Evolutionary conservation across 164 flowering plant species (phyloP).

Genomic region (Macadamia integrifolia): DNA sequence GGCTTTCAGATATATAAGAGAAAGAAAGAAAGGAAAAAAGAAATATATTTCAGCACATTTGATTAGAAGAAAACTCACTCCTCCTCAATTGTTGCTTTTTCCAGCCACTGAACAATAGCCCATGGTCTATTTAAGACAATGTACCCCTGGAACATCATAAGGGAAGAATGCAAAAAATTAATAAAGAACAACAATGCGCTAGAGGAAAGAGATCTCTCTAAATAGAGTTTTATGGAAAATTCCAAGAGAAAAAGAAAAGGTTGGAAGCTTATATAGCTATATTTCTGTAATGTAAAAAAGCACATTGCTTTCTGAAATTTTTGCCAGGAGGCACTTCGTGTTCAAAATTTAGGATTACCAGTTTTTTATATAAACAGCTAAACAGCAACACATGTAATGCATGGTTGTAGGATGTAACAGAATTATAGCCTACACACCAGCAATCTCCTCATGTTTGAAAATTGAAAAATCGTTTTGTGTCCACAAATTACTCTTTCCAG

Average conservation of each 20-base stretch:
- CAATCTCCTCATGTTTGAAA: no score
- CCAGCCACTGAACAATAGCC: slow-evolving; percentile 99
- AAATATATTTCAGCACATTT: not conserved
- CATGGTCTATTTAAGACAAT: slow-evolving; percentile 95
- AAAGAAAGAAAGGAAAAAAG: slow-evolving; percentile 2
- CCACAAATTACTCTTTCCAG: not conserved
- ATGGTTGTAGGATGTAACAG: not conserved
- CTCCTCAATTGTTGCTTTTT: slow-evolving; percentile 77
- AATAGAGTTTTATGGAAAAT: no score
- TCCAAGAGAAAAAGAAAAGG: no score
- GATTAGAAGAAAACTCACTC: slow-evolving; percentile 55
- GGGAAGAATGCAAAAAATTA: slow-evolving; percentile 2
- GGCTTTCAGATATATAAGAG: slow-evolving; percentile 4
- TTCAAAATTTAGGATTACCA: no score
- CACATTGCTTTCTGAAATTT: no score
- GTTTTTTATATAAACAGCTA: no score
- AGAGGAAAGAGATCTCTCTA: no score
- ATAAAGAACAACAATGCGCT: no score
- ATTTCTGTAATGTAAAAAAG: no score
- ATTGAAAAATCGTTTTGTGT: not conserved
- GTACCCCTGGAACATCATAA: slow-evolving; percentile 64
- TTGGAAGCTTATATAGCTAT: no score
- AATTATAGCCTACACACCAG: no score
- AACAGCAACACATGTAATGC: not conserved
- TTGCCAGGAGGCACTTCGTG: no score